Conservation (phyloP, 2,329 filamentous ascomycete genomes). For the Hypoxylon sp. region DNA sequence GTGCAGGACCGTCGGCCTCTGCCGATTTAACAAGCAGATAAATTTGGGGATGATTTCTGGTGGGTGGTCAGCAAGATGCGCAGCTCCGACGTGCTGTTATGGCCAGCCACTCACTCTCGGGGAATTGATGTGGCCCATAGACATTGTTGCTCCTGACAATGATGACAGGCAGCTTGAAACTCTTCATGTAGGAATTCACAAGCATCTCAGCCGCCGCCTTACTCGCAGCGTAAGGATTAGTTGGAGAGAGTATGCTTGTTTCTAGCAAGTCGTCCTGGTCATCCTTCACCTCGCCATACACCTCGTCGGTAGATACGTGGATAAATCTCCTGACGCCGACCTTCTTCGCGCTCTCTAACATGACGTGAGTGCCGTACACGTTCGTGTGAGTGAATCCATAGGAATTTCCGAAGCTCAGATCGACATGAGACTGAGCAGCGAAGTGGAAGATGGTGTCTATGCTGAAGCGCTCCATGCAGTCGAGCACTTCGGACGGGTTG, state of each 20-base stretch:
- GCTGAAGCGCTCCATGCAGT: constrained; percentile 72
- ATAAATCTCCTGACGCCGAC: constrained; percentile 76
- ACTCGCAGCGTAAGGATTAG: constrained; percentile 82
- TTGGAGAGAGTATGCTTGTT: constrained; percentile 77
- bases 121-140: constrained; percentile 84
- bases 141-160: constrained; percentile 86
- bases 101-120: constrained; percentile 69
- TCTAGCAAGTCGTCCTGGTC: constrained; percentile 76
- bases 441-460: constrained; percentile 87
- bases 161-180: constrained; percentile 80
- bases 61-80: constrained; percentile 14
- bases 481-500: constrained; percentile 72
- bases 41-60: constrained; percentile 87
- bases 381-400: constrained; percentile 84
- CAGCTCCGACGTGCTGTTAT: background rate
- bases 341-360: constrained; percentile 79
- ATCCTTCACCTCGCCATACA: constrained; percentile 80
- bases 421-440: constrained; percentile 85
- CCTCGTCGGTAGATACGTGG: constrained; percentile 85
- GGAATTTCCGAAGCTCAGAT: constrained; percentile 82
- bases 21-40: constrained; percentile 72
- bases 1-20: constrained; percentile 74
- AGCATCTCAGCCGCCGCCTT: constrained; percentile 87
- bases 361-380: constrained; percentile 83
- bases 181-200: constrained; percentile 86